Evolutionary conservation across 345 rosid species (phyloP), one percentile per base, ranked within the genome.

Genomic region (Carallia pectinifolia): DNA sequence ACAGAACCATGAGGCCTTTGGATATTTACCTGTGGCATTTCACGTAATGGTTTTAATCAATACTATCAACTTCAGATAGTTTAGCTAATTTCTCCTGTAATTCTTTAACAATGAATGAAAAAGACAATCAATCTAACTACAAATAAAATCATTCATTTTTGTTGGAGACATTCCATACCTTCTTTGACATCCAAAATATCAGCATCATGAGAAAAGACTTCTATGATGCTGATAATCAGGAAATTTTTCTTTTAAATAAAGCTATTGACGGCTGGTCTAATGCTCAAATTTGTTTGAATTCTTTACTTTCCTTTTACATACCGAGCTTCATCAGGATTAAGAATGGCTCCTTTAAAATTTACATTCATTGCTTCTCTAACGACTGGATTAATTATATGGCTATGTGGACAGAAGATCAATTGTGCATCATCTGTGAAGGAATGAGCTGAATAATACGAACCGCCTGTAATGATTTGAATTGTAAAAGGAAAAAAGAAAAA

Each of bases 281-380:
- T 37, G 39, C 4, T 23, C 44, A n/a, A 54, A 27, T 7, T 17
- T n/a, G 31, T 17, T 48, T 15, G 53, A 71, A 31, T 7, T 53
- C 40, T 64, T 71, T 71, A 50, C 47, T 8, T 39, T 39, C 47
- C 47, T 39, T 39, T 39, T 39, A 39, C 8, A 39, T 90, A 90
- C 98, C 89, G 97, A 64, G 97, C 98, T 91, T 94, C 98, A 73
- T 90, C 98, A 70, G 92, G 88, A 72, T 91, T 72, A 73, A 91
- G 66, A 74, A 91, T 86, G 34, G 97, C 91, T 84, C 90, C 97
- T 80, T 81, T 86, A 47, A 94, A 77, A 80, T 88, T 88, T 48
- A 91, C 89, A 53, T 91, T 95, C 87, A 94, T 91, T 62, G 97
- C 97, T 68, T 95, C 96, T 55, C 97, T 84, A 67, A 94, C 78